These are phyloP conservation scores for Arxiozyma heterogenica DNA, from an alignment of 1,139 yeast species.

Conservation along the genomic window DNA sequence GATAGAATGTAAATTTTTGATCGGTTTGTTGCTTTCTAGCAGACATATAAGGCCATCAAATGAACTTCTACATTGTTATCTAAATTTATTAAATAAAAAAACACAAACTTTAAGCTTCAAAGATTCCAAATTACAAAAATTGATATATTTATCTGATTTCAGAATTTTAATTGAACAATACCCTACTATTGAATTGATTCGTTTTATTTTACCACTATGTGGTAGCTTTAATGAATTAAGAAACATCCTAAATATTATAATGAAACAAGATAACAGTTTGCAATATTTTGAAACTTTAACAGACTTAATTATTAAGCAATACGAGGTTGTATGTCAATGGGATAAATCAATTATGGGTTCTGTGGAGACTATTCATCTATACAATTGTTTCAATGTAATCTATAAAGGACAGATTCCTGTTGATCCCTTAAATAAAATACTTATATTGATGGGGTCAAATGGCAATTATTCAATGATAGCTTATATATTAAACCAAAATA, in stretches of 20 bases:
- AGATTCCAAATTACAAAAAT: not conserved
- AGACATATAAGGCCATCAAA: constrained; percentile 10
- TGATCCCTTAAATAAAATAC: not conserved
- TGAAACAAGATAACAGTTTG: not conserved
- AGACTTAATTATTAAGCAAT: not conserved
- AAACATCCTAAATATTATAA: constrained; percentile 12
- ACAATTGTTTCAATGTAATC: not conserved
- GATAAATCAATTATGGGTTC: not conserved
- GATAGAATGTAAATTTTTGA: constrained; percentile 9
- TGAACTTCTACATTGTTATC: constrained; percentile 8
- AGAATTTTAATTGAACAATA: constrained; percentile 13
- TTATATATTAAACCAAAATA: constrained; percentile 1
- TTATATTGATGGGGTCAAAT: not conserved
- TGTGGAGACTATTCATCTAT: not conserved
- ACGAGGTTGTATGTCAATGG: not conserved
- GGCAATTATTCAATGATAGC: constrained; percentile 5
- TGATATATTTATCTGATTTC: constrained; percentile 15
- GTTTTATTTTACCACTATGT: constrained; percentile 17
- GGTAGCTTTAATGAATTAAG: constrained; percentile 15
- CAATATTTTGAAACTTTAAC: not conserved
- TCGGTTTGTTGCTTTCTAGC: constrained; percentile 2
- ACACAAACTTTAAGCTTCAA: not conserved
- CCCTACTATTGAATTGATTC: constrained; percentile 10
- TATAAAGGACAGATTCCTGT: not conserved
- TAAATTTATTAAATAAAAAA: constrained; percentile 7